A percentile compares a stretch with the other conserved stretches of the same genome.
These are phyloP conservation scores for Vitis hybrid DNA, from an alignment of 177 flowering plant genomes.

Conservation along the genomic window DNA sequence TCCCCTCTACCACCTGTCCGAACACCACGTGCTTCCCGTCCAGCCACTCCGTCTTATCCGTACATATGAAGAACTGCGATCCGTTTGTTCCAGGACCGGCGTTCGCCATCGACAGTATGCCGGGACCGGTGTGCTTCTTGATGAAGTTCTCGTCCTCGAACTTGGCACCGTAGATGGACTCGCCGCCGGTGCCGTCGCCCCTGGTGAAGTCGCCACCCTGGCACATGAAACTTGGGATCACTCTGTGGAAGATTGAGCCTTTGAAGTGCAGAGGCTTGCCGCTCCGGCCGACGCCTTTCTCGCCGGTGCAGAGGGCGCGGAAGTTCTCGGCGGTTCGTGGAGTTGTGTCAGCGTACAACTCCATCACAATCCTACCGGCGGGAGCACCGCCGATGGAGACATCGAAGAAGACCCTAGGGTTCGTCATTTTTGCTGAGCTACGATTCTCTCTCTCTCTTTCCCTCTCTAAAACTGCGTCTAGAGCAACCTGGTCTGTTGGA, in stretches of 20 bases:
- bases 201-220: slow-evolving; percentile 92
- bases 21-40: slow-evolving; percentile 92
- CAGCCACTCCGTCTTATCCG: slow-evolving; percentile 72
- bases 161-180: slow-evolving; percentile 83
- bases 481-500: too few species aligned
- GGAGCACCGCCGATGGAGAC: slow-evolving; percentile 65
- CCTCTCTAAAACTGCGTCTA: too few species aligned
- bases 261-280: slow-evolving; percentile 87
- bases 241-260: slow-evolving; percentile 79
- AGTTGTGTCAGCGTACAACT: slow-evolving; percentile 65
- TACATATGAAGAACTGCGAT: slow-evolving; percentile 87
- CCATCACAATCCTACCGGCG: slow-evolving; percentile 79
- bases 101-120: slow-evolving; percentile 83
- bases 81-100: slow-evolving; percentile 84
- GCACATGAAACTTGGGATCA: slow-evolving; percentile 85
- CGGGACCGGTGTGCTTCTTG: slow-evolving; percentile 85
- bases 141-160: slow-evolving; percentile 84
- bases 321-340: slow-evolving; percentile 86
- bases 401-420: slow-evolving; percentile 85
- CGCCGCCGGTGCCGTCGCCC: slow-evolving; percentile 91
- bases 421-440: slow-evolving; percentile 29
- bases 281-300: slow-evolving; percentile 65
- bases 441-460: background rate
- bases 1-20: slow-evolving; percentile 74
- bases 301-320: slow-evolving; percentile 91